These are phyloP conservation scores for Mortierella sp. DNA, from an alignment of 371 early-diverging fungal species.

Conservation along the genomic window DNA sequence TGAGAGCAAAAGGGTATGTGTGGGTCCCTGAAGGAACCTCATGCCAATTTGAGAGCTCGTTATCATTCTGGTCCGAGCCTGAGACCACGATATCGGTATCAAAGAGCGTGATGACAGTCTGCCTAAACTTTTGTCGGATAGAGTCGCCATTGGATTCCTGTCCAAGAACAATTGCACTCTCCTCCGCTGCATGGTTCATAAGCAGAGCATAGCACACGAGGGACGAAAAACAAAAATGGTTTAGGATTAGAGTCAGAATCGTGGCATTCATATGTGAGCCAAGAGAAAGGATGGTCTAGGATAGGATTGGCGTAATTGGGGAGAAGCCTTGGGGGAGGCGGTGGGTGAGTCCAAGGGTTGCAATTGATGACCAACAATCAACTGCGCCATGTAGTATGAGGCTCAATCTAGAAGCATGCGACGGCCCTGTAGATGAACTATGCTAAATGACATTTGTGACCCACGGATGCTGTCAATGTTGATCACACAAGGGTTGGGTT, in stretches of 20 bases:
- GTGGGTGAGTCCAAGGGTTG: too few species aligned
- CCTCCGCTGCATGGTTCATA: constrained; percentile 31
- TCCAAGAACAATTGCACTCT: constrained; percentile 43
- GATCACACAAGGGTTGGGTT: not conserved
- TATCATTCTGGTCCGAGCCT: constrained; percentile 34
- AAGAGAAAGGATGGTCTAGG: too few species aligned
- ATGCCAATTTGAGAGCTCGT: constrained; percentile 63
- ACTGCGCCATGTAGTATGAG: too few species aligned
- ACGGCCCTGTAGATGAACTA: too few species aligned
- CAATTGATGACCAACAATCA: too few species aligned
- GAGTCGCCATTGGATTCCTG: constrained; percentile 53
- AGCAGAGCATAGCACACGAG: not conserved
- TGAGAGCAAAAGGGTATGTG: constrained; percentile 68
- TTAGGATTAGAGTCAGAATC: not conserved
- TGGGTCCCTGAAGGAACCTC: constrained; percentile 64
- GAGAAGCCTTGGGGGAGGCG: too few species aligned
- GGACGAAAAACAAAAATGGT: not conserved
- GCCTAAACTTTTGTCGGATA: constrained; percentile 48
- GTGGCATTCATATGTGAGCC: not conserved
- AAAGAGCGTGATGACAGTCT: constrained; percentile 50
- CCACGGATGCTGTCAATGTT: not conserved
- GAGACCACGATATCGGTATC: constrained; percentile 46
- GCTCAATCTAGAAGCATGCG: not conserved
- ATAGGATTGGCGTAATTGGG: too few species aligned
- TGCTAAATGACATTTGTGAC: not conserved